These are phyloP conservation scores for Fraxinus xanthoxyloides DNA, from an alignment of 305 asterid genomes.

Conservation along the genomic window DNA sequence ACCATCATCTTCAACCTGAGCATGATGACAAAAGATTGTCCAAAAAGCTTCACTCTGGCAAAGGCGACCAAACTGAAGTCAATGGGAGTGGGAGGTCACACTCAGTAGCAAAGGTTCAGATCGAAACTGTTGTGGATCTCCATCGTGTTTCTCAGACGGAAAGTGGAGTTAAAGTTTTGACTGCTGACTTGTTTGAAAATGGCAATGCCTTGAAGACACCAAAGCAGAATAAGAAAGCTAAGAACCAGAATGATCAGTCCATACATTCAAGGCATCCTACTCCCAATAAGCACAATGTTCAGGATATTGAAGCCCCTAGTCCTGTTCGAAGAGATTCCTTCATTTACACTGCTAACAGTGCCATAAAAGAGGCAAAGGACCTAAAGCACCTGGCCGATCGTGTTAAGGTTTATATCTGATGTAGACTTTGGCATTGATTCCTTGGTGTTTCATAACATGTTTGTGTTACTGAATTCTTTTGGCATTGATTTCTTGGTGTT, in stretches of 20 bases:
- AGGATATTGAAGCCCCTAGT: conserved; percentile 66
- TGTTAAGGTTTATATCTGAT: conserved; percentile 47
- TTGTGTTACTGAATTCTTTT: conserved; percentile 52
- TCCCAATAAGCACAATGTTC: conserved; percentile 48
- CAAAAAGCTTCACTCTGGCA: conserved; percentile 29
- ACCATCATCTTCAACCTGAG: conserved; percentile 34
- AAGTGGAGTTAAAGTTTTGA: conserved; percentile 37
- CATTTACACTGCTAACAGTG: conserved; percentile 74
- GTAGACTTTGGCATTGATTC: conserved; percentile 17
- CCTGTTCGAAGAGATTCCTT: conserved; percentile 78
- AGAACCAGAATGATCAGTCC: conserved; percentile 36
- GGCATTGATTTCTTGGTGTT: conserved; percentile 19
- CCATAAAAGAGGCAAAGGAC: conserved; percentile 88
- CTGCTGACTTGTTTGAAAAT: conserved; percentile 35
- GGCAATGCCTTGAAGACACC: conserved; percentile 38
- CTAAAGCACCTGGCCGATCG: conserved; percentile 97
- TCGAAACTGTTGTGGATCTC: conserved; percentile 38
- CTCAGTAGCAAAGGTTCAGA: conserved; percentile 54
- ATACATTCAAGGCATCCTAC: conserved; percentile 37
- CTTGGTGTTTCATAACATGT: conserved; percentile 17
- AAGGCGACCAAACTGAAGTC: conserved; percentile 39
- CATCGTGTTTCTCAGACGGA: conserved; percentile 47
- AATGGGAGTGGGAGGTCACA: conserved; percentile 54
- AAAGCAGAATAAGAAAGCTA: conserved; percentile 41
- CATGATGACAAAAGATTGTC: conserved; percentile 50